These are phyloP conservation scores for Ascosphaera pollenicola DNA, from an alignment of 2,329 filamentous ascomycete species.

Conservation along the genomic window DNA sequence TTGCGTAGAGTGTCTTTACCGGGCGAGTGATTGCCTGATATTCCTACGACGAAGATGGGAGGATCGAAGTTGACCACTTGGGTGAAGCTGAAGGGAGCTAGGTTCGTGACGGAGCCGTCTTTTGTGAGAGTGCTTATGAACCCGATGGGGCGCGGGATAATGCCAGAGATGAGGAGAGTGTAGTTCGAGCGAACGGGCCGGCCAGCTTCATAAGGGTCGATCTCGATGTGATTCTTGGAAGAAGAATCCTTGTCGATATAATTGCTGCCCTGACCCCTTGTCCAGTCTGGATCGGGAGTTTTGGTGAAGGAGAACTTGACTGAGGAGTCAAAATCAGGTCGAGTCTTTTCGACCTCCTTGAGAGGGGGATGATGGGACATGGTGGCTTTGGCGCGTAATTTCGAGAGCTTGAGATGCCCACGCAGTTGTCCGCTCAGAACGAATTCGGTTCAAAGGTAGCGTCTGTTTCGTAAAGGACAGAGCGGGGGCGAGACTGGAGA, in stretches of 20 bases:
- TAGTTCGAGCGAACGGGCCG: slow-evolving; percentile 56
- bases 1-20: slow-evolving; percentile 68
- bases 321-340: slow-evolving; percentile 19
- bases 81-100: slow-evolving; percentile 77
- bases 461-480: no score
- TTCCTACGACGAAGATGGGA: slow-evolving; percentile 52
- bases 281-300: slow-evolving; percentile 20
- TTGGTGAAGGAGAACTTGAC: slow-evolving; percentile 17
- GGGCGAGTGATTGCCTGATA: slow-evolving; percentile 30
- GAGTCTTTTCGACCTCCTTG: slow-evolving; percentile 18
- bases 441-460: no score
- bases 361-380: slow-evolving; percentile 9
- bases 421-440: no score
- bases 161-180: slow-evolving; percentile 67
- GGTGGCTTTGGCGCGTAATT: neutral
- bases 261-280: slow-evolving; percentile 20
- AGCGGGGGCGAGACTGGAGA: no score
- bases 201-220: slow-evolving; percentile 57
- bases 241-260: slow-evolving; percentile 23
- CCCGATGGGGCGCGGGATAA: slow-evolving; percentile 63
- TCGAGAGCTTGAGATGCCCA: neutral
- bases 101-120: slow-evolving; percentile 47
- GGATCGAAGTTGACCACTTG: slow-evolving; percentile 70
- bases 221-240: slow-evolving; percentile 43
- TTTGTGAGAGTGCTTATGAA: slow-evolving; percentile 35